Base-by-base conservation (phyloP, 1,139 yeast species). In the Hyphopichia burtonii region DNA sequence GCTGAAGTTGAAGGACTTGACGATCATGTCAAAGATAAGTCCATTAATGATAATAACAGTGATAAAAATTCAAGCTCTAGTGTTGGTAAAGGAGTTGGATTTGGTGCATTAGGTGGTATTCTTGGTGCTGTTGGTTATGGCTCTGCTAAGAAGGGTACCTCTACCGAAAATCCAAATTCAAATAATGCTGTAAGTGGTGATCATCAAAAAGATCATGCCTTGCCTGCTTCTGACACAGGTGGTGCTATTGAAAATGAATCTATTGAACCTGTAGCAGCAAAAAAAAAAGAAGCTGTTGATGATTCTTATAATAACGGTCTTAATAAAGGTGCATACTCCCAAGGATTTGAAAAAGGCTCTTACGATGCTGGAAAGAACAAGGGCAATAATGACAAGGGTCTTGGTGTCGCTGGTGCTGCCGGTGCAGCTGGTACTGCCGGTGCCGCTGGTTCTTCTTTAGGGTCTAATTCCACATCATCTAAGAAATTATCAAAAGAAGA, bases 351-450 rank as follows among this genome's bases (percentile, higher is more conserved):
- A 3, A 20, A 17, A 19, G 36, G 36, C 4, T 18, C 36, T 12
- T 31, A 31, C n/a, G 34, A 17, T 8, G 20, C 34, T 6, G 34
- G 34, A 16, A 16, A 16, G 3, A 3, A 17, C 5, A 9, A 9
- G n/a, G 20, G 22, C 15, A 4, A 7, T 18, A 17, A 7, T 17
- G 22, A 12, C 6, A 17, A 18, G 11, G 17, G 3, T 15, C 39
- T 33, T 37, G 44, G 35, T 19, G 45, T 38, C 31, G 43, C 37
- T 32, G 46, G 43, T 15, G 54, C 42, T 12, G 50, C 36, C 17
- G 42, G 44, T 36, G 45, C 40, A n/a, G n/a, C n/a, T n/a, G n/a
- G n/a, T n/a, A n/a, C n/a, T n/a, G 50, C 36, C 17, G 42, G 23
- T 25, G 28, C 28, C 4, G 28, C n/a, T 18, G 47, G 41, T 31